phyloP scores from a whole-genome alignment of 2,329 filamentous ascomycete species.

The Endocalyx cinctus region DNA sequence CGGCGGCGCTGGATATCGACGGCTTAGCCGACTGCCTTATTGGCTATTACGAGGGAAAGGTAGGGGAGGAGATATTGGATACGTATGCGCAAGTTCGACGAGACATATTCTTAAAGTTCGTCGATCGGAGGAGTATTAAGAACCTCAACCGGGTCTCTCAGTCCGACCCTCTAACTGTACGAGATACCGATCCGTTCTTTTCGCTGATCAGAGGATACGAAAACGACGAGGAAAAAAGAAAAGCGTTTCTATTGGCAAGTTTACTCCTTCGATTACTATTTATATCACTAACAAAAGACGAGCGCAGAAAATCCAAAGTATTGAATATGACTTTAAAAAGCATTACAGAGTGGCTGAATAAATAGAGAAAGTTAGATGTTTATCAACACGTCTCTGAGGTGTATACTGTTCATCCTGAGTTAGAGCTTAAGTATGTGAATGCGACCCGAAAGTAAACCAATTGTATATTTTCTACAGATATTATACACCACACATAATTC shows the following conservation, averaged over 20 bases:
- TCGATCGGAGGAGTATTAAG: slow-evolving; percentile 1
- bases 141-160: background rate
- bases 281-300: background rate
- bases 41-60: slow-evolving; percentile 2
- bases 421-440: too few relatives aligned
- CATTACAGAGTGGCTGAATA: too few relatives aligned
- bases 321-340: slow-evolving; percentile 3
- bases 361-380: too few relatives aligned
- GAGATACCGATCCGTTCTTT: slow-evolving; percentile 1
- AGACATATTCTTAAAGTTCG: slow-evolving; percentile 1
- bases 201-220: background rate
- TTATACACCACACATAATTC: too few relatives aligned
- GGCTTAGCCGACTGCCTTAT: slow-evolving; percentile 7
- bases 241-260: slow-evolving; percentile 1
- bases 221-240: slow-evolving; percentile 1
- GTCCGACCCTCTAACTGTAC: background rate
- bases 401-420: too few relatives aligned
- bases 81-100: background rate
- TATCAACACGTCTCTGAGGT: too few relatives aligned
- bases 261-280: too few relatives aligned
- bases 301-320: slow-evolving; percentile 2
- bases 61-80: background rate
- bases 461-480: too few relatives aligned
- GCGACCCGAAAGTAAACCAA: too few relatives aligned
- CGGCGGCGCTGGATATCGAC: slow-evolving; percentile 6